These are phyloP conservation scores for Colletotrichum tropicale DNA, from an alignment of 2,329 filamentous ascomycete genomes.

Conservation along the genomic window DNA sequence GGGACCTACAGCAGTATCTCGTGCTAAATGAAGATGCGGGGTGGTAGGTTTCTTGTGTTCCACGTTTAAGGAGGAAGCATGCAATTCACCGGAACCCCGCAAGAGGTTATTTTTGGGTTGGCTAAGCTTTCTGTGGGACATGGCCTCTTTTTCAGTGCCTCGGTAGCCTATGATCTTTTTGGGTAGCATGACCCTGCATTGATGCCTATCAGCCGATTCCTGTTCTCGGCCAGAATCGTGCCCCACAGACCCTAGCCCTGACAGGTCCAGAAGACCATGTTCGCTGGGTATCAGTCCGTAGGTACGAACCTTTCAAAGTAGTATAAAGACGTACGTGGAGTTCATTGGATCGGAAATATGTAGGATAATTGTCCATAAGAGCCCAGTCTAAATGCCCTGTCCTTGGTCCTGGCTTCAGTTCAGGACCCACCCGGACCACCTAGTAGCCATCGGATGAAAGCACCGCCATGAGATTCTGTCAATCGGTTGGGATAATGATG, in stretches of 20 bases:
- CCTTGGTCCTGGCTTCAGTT: background rate
- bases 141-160: background rate
- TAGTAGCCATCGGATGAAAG: background rate
- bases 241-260: background rate
- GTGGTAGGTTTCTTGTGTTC: background rate
- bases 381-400: background rate
- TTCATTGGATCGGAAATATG: background rate
- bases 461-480: accelerated
- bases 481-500: background rate
- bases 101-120: background rate
- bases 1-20: background rate
- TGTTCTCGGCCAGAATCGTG: background rate
- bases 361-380: background rate
- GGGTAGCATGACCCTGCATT: background rate
- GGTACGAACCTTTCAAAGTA: background rate
- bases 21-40: background rate
- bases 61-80: background rate
- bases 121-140: background rate
- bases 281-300: background rate
- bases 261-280: background rate
- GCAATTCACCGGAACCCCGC: background rate
- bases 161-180: background rate
- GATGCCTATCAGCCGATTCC: background rate
- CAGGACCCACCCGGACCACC: background rate
- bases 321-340: background rate